Evolutionary conservation across 2,329 filamentous ascomycete species (phyloP).

Genomic region (Botrytis hyacinthi): DNA sequence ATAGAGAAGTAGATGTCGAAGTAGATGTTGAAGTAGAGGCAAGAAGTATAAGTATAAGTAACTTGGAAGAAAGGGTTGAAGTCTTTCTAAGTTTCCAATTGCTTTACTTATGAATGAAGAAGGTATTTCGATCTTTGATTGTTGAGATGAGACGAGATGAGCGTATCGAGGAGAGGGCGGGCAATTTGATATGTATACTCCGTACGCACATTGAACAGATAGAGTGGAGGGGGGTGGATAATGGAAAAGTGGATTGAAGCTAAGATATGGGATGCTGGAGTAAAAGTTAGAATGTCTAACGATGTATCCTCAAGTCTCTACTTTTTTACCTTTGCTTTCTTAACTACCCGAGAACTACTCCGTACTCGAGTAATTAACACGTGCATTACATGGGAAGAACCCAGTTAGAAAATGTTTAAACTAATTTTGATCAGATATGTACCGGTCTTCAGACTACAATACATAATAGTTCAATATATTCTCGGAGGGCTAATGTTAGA

Average conservation of each 20-base stretch:
- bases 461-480: conserved; percentile 10
- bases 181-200: conserved; percentile 14
- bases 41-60: not conserved
- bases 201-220: not conserved
- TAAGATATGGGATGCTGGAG: conserved; percentile 16
- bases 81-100: not conserved
- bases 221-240: conserved; percentile 7
- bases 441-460: not conserved
- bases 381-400: not conserved
- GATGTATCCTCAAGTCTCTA: not conserved
- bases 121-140: not conserved
- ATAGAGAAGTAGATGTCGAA: not conserved
- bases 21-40: no score
- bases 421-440: not conserved
- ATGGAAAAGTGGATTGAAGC: not conserved
- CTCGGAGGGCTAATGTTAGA: not conserved
- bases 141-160: not conserved
- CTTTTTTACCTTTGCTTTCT: not conserved
- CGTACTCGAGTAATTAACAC: not conserved
- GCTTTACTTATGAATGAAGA: not conserved
- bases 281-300: not conserved
- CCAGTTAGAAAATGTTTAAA: not conserved
- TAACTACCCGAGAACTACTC: not conserved
- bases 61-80: conserved; percentile 13
- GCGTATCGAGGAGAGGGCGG: not conserved